These are phyloP conservation scores for Coffea canephora DNA, from an alignment of 257 asterid genomes.

Conservation along the genomic window DNA sequence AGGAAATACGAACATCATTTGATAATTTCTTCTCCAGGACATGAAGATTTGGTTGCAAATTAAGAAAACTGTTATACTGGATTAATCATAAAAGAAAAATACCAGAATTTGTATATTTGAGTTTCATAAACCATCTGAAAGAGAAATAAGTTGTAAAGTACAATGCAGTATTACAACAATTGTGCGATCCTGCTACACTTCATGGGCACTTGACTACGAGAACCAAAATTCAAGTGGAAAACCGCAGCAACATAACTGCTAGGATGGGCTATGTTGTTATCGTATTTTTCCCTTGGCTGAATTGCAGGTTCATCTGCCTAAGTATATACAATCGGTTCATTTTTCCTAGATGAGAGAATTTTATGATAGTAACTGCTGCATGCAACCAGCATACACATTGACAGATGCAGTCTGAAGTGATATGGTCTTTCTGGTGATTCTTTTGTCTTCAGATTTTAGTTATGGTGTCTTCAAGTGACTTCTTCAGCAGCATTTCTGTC, in stretches of 20 bases:
- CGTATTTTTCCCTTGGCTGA: slow-evolving; percentile 5
- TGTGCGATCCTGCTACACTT: background rate
- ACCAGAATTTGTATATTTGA: no score
- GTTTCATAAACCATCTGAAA: background rate
- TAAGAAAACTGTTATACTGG: background rate
- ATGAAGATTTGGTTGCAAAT: background rate
- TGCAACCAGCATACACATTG: background rate
- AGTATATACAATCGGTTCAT: background rate
- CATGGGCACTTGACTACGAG: background rate
- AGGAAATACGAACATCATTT: background rate
- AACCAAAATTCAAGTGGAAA: background rate
- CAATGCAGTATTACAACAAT: background rate
- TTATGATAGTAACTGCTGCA: background rate
- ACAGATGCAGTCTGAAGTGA: background rate
- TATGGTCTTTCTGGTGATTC: background rate
- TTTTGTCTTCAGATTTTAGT: background rate
- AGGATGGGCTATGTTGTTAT: background rate
- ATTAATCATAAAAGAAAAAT: background rate
- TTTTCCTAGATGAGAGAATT: background rate
- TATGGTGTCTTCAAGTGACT: background rate
- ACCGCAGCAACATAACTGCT: no score
- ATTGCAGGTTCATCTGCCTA: background rate
- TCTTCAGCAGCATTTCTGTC: no score
- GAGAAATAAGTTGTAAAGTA: background rate
- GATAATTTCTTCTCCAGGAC: background rate